phyloP scores from a whole-genome alignment of 345 rosid species.

The Arabidopsis thaliana region DNA sequence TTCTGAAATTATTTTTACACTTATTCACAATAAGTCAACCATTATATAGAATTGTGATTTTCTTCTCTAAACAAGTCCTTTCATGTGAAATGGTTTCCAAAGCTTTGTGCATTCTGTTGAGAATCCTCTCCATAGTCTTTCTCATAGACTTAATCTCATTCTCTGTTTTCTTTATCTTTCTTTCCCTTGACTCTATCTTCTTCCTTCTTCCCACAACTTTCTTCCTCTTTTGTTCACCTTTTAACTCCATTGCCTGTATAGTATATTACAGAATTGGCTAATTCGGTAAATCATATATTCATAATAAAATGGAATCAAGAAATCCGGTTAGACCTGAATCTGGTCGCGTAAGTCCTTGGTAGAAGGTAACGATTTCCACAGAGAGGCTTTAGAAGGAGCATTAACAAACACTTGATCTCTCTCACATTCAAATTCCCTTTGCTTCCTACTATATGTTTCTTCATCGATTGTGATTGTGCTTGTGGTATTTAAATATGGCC shows the following conservation, averaged over 20 bases:
- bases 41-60: not conserved
- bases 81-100: slow-evolving; percentile 4
- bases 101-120: slow-evolving; percentile 2
- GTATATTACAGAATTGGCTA: not conserved
- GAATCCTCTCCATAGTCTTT: not conserved
- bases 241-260: not conserved
- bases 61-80: not conserved
- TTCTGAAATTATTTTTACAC: too few relatives aligned
- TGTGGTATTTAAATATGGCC: slow-evolving; percentile 3
- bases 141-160: slow-evolving; percentile 24
- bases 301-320: not conserved
- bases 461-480: not conserved
- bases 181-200: slow-evolving; percentile 20
- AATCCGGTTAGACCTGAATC: slow-evolving; percentile 19
- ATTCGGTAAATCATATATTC: not conserved
- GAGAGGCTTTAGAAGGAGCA: slow-evolving; percentile 36
- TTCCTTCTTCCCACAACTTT: slow-evolving; percentile 1
- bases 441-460: slow-evolving; percentile 3
- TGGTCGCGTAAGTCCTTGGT: slow-evolving; percentile 30
- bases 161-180: slow-evolving; percentile 30
- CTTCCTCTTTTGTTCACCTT: slow-evolving; percentile 27
- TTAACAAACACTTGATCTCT: slow-evolving; percentile 22
- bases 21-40: not conserved
- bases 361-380: slow-evolving; percentile 34
- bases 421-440: slow-evolving; percentile 20